These are phyloP conservation scores for Climacium dendroides DNA, from an alignment of 225 moss, liverwort and hornwort species.

Conservation along the genomic window DNA sequence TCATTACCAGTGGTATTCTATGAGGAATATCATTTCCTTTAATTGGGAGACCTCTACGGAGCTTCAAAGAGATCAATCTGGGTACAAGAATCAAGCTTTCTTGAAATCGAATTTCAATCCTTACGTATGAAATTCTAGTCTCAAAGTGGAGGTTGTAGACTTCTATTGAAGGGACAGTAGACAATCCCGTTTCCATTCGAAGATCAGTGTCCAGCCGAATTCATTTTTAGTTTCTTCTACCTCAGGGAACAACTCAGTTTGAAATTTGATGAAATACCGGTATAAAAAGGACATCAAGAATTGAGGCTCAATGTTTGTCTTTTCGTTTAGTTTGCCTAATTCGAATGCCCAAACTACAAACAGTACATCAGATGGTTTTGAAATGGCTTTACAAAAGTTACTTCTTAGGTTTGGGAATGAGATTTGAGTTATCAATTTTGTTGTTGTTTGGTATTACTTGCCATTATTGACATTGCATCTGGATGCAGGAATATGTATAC, in stretches of 20 bases:
- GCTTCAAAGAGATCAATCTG: background rate
- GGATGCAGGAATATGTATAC: slow-evolving; percentile 80
- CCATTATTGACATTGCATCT: background rate
- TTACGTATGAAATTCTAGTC: background rate
- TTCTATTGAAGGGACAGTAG: background rate
- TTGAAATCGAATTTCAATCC: background rate
- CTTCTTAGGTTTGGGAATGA: background rate
- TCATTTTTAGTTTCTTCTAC: background rate
- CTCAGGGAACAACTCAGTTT: background rate
- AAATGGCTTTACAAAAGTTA: too few relatives aligned
- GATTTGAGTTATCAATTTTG: background rate
- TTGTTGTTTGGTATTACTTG: background rate
- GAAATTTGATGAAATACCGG: too few relatives aligned
- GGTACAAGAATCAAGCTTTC: background rate
- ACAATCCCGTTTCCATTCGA: background rate
- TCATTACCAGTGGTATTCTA: background rate
- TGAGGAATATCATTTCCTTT: background rate
- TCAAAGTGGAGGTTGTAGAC: background rate
- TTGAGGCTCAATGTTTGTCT: background rate
- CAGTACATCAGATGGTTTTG: background rate
- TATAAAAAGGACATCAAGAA: background rate
- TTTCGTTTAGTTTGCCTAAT: background rate
- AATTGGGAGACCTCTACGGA: background rate
- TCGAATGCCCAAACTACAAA: background rate
- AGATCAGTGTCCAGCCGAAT: background rate